Evolutionary conservation across 148 eudicot genomes (phyloP).

Genomic region (Amaranthus cruentus): DNA sequence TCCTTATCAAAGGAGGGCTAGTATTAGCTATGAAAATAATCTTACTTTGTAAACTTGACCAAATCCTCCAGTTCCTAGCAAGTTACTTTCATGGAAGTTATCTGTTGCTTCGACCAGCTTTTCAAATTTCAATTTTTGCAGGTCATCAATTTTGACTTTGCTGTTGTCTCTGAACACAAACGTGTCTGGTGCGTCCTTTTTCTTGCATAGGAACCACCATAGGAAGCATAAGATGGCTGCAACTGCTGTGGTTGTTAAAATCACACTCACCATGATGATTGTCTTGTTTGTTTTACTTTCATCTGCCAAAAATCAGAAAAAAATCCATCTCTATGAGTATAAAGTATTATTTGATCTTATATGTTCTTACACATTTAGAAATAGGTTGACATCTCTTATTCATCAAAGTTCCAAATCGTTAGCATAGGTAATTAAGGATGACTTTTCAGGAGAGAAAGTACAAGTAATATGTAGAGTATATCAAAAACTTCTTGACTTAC

Average conservation of each 20-base stretch:
- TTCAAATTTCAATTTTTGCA: constrained; percentile 9
- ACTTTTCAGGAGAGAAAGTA: neutral
- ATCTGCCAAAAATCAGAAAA: neutral
- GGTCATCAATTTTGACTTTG: constrained; percentile 13
- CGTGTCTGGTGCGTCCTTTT: constrained; percentile 3
- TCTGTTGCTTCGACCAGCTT: constrained; percentile 13
- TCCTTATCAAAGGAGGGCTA: too few relatives aligned
- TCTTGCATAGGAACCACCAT: neutral
- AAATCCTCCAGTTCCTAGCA: constrained; percentile 19
- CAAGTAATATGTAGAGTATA: neutral
- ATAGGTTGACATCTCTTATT: neutral
- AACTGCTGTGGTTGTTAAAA: neutral
- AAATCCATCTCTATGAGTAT: neutral
- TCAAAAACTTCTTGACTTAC: neutral
- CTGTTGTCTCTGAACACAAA: neutral
- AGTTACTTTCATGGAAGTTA: constrained; percentile 9
- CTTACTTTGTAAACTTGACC: constrained; percentile 20
- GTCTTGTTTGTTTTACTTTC: neutral
- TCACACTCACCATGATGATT: neutral
- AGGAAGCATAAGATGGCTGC: neutral
- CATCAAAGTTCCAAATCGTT: too few relatives aligned
- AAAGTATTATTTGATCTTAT: neutral
- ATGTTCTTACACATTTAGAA: too few relatives aligned
- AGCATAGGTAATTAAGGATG: neutral
- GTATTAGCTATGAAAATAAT: neutral